Evolutionary conservation across 179 eudicot genomes (phyloP), one percentile per base, ranked within the genome.

Genomic region (Silene coronaria): DNA sequence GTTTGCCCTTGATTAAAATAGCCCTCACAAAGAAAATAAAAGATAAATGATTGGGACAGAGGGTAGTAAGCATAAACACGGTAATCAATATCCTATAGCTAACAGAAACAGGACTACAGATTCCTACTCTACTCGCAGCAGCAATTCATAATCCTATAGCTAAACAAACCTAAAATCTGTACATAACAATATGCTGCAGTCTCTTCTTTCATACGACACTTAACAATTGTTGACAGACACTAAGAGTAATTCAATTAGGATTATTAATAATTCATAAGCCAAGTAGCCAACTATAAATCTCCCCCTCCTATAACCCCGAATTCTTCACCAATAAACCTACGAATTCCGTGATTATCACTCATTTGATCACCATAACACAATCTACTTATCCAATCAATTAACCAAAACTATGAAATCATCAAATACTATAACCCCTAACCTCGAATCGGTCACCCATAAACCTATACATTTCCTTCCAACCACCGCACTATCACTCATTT

Each of bases 111-210:
- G 11, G 7, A 1, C 46, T 13, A 17, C n/a, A 64, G 69, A 65
- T 22, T 30, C 69, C 69, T 63, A n/a, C n/a, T n/a, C 61, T 59
- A 24, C 26, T 59, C 64, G 38, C 67, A 63, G 67, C 38, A 27
- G 38, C 34, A 63, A 21, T 23, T 28, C 12, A 60, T 60, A 45
- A 45, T 13, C 51, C 51, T 16, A 10, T 48, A 48, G 55, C 55
- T 48, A 12, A 48, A 11, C 55, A 48, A 48, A 16, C 55, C 55
- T 48, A 48, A 3, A 11, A 12, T 16, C 55, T 13, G 7, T 34
- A 5, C 38, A 38, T 38, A 38, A 38, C 45, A 38, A 38, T 38
- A 38, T 16, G 0, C 51, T 38, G 46, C 46, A 38, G 11, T 38
- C 46, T 38, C 46, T 38, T 38, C 46, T 38, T 38, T 62, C 32